Base-by-base conservation (phyloP, 1,284 basidiomycete genomes). In the Polyporus tsugae region DNA sequence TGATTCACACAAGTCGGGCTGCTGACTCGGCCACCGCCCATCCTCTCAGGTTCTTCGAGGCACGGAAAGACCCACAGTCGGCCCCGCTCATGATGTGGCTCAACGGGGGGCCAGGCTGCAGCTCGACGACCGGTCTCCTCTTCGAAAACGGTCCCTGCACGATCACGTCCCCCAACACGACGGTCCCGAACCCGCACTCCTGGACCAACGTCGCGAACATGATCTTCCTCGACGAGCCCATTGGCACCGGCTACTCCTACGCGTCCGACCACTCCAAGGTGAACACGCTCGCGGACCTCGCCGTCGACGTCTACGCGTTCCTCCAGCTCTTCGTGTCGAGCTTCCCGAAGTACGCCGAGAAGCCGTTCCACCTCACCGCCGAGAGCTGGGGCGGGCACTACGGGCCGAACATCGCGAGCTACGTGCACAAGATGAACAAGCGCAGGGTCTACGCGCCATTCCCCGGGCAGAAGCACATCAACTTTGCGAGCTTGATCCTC, bases 231-330 rank as follows among this genome's bases (percentile, higher is more conserved):
- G 95, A 96, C 80, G 92, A 97, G 76, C 95, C 95, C 11, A 87
- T 96, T 75, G 89, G 92, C 68, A 96, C 97, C 38, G 96, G 96
- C 59, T 97, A 88, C 81, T 96, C 95, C 0, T 97, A 96, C 79
- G 88, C 91, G 15, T 86, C 89, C 33, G 88, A 91, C 66, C 87
- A 88, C 22, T 90, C 89, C 2, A 85, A 84, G 4, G 93, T 98
- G 68, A 86, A 89, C 77, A 92, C 84, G 41, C 91, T 89, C 68
- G 90, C 91, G 17, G 87, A 88, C 53, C 92, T 92, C 4, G 95
- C 91, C 25, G 84, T 89, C 77, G 96, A 98, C 73, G 94, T 97
- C 29, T 95, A 95, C 75, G 94, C 93, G 1, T 97, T 98, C 88
- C 84, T 97, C 62, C 85, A 95, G 76, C 87, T 98, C 55, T 98